These are phyloP conservation scores for Thinopyrum obtusiflorum DNA, from an alignment of 202 grass and related monocot genomes.

Conservation along the genomic window DNA sequence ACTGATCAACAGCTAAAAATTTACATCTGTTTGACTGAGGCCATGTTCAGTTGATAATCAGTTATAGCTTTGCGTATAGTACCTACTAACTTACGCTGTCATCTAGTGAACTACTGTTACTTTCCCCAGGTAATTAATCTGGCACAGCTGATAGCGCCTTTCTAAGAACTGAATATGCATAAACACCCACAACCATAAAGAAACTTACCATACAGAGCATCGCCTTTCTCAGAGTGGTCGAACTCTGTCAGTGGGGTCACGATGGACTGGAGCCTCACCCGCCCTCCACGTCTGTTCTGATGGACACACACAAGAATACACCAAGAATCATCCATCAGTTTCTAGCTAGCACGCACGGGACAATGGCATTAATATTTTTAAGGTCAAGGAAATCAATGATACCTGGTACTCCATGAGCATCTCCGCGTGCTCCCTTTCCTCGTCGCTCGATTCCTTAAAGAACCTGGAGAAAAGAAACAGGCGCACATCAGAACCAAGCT, in stretches of 20 bases:
- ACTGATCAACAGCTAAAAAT: too few species aligned
- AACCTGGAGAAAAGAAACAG: conserved; percentile 40
- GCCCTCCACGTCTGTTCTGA: conserved; percentile 88
- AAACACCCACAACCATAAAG: not conserved
- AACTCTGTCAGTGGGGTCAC: conserved; percentile 74
- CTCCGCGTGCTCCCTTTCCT: conserved; percentile 71
- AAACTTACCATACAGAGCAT: conserved; percentile 72
- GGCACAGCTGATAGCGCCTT: not conserved
- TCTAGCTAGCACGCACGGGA: not conserved
- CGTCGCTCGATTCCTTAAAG: conserved; percentile 88
- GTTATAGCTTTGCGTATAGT: not conserved
- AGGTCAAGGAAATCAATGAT: not conserved
- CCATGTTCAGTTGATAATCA: not conserved
- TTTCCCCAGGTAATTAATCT: not conserved
- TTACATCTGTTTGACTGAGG: not conserved
- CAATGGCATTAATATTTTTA: not conserved
- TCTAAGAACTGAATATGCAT: not conserved
- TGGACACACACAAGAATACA: not conserved
- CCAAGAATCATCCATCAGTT: not conserved
- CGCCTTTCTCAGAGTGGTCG: conserved; percentile 86
- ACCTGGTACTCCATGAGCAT: conserved; percentile 94
- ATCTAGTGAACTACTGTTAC: not conserved
- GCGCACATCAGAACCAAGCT: not conserved
- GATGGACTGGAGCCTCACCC: conserved; percentile 79
- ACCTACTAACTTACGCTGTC: not conserved